Base-by-base conservation (phyloP, 495 filamentous ascomycete genomes). In the Bryoglossum gracile region DNA sequence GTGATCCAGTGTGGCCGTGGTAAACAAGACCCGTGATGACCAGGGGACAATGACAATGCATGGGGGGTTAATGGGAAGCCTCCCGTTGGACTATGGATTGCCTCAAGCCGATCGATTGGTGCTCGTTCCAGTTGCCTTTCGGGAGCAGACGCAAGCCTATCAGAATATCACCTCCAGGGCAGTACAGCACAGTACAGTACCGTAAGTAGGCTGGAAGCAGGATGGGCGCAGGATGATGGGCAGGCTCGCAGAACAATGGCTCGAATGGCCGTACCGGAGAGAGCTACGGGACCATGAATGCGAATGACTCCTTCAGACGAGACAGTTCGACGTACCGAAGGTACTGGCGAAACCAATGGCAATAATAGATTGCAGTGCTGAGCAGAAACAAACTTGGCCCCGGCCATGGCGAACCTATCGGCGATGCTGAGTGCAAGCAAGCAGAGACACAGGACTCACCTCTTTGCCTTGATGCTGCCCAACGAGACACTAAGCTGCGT, bases 381-480 rank as follows among this genome's bases (percentile, higher is more conserved):
- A n/a, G n/a, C 43, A 51, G 46, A 51, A 50, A 48, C 51, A 54
- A 55, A 48, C 46, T 43, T 50, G 55, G 46, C 25, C 54, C 46
- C 55, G 55, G 50, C 23, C 55, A 43, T 49, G 50, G 40, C 51
- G 40, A 42, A 22, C 54, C 54, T 57, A 57, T 57, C 54, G 54
- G 54, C 21, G 35, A 41, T 32, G 11, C 11, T 6, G 14, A 18
- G 16, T n/a, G 18, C n/a, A n/a, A n/a, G n/a, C n/a, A n/a, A 24
- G 38, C 13, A 22, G 8, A 24, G 38, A n/a, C n/a, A n/a, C n/a
- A n/a, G n/a, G n/a, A n/a, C n/a, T n/a, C n/a, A n/a, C n/a, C n/a
- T n/a, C n/a, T n/a, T n/a, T n/a, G n/a, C n/a, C n/a, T n/a, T n/a
- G n/a, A n/a, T n/a, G n/a, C n/a, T 59, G 53, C 56, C 56, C 56